Percentiles rank a stretch among this genome's conserved stretches.
These are phyloP conservation scores for Phellopilus nigrolimitatus DNA, from an alignment of 1,284 basidiomycete genomes.

Conservation along the genomic window DNA sequence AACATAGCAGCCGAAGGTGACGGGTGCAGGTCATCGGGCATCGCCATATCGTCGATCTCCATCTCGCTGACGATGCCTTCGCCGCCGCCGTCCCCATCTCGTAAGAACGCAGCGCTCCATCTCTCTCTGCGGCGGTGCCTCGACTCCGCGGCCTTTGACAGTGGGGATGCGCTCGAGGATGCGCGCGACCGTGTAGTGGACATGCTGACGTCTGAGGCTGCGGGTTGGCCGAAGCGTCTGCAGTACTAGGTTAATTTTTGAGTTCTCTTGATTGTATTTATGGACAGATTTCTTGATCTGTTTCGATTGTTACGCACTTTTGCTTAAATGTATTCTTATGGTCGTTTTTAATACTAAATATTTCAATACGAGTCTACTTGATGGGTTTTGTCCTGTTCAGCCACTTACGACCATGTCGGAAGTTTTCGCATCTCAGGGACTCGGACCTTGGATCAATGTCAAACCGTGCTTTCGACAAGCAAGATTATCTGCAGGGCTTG, in stretches of 20 bases:
- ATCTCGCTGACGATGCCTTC: conserved; percentile 45
- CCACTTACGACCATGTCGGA: too few species aligned
- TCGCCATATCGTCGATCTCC: conserved; percentile 15
- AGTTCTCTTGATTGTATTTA: neutral
- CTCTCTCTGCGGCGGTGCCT: conserved; percentile 45
- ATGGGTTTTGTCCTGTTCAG: too few species aligned
- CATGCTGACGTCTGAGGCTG: conserved; percentile 12
- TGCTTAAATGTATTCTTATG: too few species aligned
- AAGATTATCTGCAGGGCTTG: too few species aligned
- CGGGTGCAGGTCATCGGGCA: neutral
- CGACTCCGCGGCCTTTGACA: conserved; percentile 58
- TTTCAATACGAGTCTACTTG: too few species aligned
- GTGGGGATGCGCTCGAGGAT: conserved; percentile 45
- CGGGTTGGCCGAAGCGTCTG: conserved; percentile 5
- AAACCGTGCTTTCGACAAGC: too few species aligned
- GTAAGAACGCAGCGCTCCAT: conserved; percentile 36
- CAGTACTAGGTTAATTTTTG: neutral
- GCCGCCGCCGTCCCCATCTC: conserved; percentile 53
- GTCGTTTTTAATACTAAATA: too few species aligned
- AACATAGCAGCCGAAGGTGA: neutral
- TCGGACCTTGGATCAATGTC: too few species aligned
- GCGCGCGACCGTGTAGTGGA: conserved; percentile 66
- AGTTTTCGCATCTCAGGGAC: too few species aligned
- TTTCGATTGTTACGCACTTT: too few species aligned
- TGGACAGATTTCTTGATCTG: neutral